Evolutionary conservation across 306 rosid genomes (phyloP).

Genomic region (Sphenostylis stenocarpa): DNA sequence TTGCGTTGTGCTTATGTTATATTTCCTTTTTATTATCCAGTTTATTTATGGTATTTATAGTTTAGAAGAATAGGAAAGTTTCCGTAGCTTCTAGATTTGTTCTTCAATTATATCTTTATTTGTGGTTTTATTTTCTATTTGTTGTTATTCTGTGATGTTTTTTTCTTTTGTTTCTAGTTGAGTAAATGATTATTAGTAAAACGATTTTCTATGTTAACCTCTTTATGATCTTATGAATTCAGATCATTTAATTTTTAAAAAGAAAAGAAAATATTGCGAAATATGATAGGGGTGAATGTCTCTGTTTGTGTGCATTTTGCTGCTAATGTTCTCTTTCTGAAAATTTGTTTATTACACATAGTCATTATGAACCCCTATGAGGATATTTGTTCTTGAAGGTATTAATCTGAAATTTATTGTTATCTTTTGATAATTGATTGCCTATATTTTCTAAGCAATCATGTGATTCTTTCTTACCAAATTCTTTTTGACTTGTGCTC

Average conservation of each 20-base stretch:
- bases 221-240: slow-evolving; percentile 3
- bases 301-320: not conserved
- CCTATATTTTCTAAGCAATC: slow-evolving; percentile 16
- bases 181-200: not conserved
- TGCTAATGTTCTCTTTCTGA: not conserved
- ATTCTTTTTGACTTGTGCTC: slow-evolving; percentile 14
- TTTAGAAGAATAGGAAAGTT: not conserved
- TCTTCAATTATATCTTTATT: not conserved
- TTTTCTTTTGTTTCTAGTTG: not conserved
- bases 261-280: not conserved
- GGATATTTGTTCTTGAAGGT: not conserved
- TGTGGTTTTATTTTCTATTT: slow-evolving; percentile 13
- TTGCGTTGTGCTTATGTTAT: slow-evolving; percentile 19
- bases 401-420: not conserved
- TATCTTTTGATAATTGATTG: slow-evolving; percentile 5
- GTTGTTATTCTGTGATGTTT: not conserved
- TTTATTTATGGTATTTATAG: slow-evolving; percentile 4
- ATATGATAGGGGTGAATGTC: not conserved
- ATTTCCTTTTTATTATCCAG: not conserved
- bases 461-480: not conserved
- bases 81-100: not conserved
- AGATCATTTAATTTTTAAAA: not conserved
- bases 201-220: not conserved
- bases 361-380: not conserved
- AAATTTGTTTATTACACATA: not conserved